Conservation (phyloP, 345 rosid genomes). For the Xanthoceras sorbifolium region DNA sequence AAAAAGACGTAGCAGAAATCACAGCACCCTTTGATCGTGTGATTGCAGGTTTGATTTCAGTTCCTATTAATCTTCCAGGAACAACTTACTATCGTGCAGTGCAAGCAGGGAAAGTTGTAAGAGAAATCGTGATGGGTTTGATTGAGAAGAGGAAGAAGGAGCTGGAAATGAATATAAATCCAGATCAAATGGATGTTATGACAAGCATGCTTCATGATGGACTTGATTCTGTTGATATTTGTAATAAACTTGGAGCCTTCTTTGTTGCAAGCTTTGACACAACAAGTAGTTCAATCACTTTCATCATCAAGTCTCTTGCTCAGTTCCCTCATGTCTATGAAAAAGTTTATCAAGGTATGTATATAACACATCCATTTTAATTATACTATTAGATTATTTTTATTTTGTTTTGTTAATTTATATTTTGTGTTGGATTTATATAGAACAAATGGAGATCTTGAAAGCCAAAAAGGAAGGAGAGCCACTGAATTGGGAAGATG, state of each 20-base stretch:
- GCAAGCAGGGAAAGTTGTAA: slow-evolving; percentile 23
- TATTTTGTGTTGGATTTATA: not conserved
- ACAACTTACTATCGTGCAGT: slow-evolving; percentile 28
- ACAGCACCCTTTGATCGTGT: slow-evolving; percentile 24
- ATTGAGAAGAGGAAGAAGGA: slow-evolving; percentile 31
- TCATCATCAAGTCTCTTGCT: slow-evolving; percentile 22
- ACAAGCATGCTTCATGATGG: slow-evolving; percentile 19
- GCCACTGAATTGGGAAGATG: slow-evolving; percentile 6
- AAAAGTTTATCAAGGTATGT: slow-evolving; percentile 25
- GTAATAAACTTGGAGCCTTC: slow-evolving; percentile 28
- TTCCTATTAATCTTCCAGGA: slow-evolving; percentile 36
- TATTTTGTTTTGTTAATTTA: too few relatives aligned
- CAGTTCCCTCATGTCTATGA: slow-evolving; percentile 26
- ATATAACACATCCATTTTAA: too few relatives aligned
- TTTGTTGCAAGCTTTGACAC: slow-evolving; percentile 35
- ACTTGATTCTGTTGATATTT: slow-evolving; percentile 25
- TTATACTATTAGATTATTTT: not conserved
- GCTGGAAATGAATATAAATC: not conserved
- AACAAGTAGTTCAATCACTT: slow-evolving; percentile 30
- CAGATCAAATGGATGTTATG: slow-evolving; percentile 12
- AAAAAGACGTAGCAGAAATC: not conserved
- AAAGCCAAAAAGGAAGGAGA: not conserved
- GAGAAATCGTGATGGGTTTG: slow-evolving; percentile 15
- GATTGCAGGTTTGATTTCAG: slow-evolving; percentile 31
- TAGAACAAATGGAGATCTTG: slow-evolving; percentile 8